phyloP scores from a whole-genome alignment of 176 grass and related monocot genomes.

The Sorghum bicolor region DNA sequence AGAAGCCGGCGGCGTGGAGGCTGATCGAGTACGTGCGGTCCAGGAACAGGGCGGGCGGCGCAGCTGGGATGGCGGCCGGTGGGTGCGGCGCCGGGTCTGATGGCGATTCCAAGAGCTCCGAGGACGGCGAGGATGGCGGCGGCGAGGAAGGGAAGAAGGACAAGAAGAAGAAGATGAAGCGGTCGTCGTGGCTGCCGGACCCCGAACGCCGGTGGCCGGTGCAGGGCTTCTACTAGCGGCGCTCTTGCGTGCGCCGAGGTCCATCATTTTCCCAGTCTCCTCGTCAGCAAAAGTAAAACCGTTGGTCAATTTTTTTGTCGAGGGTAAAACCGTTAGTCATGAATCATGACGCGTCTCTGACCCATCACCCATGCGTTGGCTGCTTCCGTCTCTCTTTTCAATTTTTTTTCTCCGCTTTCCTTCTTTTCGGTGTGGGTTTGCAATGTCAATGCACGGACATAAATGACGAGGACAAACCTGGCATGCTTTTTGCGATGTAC shows the following conservation, averaged over 20 bases:
- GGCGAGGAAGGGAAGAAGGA: conserved; percentile 5
- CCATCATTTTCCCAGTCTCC: background rate
- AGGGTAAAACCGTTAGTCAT: too few relatives aligned
- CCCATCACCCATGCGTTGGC: background rate
- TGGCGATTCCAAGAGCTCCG: conserved; percentile 47
- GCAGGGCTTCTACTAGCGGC: conserved; percentile 60
- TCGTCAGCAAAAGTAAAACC: background rate
- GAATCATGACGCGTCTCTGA: conserved; percentile 1
- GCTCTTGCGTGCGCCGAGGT: background rate
- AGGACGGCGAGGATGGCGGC: conserved; percentile 5
- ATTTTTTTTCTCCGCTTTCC: background rate
- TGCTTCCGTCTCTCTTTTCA: background rate
- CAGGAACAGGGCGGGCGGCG: conserved; percentile 16
- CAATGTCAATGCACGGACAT: background rate
- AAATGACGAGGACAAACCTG: background rate
- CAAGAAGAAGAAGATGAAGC: conserved; percentile 55
- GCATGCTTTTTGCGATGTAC: background rate
- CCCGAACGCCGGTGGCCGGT: conserved; percentile 69
- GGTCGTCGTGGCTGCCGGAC: conserved; percentile 74
- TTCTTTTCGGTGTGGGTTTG: background rate
- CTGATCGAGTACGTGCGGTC: conserved; percentile 65
- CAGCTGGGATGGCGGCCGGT: background rate
- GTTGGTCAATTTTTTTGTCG: background rate
- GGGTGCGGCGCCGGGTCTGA: conserved; percentile 21
- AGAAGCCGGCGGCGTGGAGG: conserved; percentile 62